Percentiles rank a stretch among this genome's conserved stretches.
Conservation (phyloP, 2,329 filamentous ascomycete species). For the Fusarium vanettenii region DNA sequence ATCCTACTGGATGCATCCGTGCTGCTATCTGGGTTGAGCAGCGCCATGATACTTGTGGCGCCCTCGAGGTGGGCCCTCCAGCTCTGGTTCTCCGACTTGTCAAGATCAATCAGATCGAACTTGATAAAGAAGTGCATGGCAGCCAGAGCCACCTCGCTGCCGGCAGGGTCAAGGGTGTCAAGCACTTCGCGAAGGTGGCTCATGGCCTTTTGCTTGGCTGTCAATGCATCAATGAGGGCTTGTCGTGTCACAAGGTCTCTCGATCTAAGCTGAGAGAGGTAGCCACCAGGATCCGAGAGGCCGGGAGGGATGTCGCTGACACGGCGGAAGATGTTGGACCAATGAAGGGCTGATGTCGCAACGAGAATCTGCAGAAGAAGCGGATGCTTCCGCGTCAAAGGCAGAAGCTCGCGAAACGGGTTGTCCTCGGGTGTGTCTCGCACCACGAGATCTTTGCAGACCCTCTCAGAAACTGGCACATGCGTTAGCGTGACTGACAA, state of each 20-base stretch:
- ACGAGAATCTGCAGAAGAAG: conserved; percentile 61
- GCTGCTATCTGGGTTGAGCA: conserved; percentile 47
- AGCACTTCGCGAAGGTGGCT: conserved; percentile 55
- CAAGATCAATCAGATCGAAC: conserved; percentile 62
- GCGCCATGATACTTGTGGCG: conserved; percentile 55
- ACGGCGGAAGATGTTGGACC: conserved; percentile 57
- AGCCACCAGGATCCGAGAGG: conserved; percentile 50
- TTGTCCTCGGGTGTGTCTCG: conserved; percentile 59
- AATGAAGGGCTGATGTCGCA: conserved; percentile 62
- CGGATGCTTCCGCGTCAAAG: conserved; percentile 58
- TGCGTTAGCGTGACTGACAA: conserved; percentile 40
- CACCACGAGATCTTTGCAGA: conserved; percentile 66
- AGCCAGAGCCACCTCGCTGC: conserved; percentile 60
- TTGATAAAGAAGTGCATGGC: conserved; percentile 64
- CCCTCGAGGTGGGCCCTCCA: conserved; percentile 61
- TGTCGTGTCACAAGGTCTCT: conserved; percentile 52
- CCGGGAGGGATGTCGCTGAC: conserved; percentile 46
- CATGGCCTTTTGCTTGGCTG: conserved; percentile 60
- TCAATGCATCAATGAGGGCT: conserved; percentile 59
- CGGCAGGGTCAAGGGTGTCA: conserved; percentile 52
- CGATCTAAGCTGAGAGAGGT: conserved; percentile 51
- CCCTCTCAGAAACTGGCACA: conserved; percentile 55
- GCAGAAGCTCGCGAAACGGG: conserved; percentile 61
- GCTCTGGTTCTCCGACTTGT: conserved; percentile 53
- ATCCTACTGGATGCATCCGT: conserved; percentile 47